Percentiles rank a stretch among this genome's conserved stretches.
These are phyloP conservation scores for Claviceps citrina DNA, from an alignment of 2,329 filamentous ascomycete species.

Conservation along the genomic window DNA sequence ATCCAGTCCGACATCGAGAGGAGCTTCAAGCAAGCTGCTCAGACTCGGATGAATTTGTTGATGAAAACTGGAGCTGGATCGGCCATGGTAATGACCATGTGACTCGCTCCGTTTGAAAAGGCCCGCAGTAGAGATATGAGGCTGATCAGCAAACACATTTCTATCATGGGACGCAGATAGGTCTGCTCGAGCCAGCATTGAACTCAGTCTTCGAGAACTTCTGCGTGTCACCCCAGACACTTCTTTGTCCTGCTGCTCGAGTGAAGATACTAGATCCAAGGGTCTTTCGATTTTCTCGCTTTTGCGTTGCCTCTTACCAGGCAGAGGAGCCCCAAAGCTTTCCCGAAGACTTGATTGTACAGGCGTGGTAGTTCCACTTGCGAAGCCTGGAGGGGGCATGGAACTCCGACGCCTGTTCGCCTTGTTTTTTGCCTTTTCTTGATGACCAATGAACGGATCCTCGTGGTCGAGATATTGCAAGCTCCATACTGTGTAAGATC, in stretches of 20 bases:
- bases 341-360: conserved; percentile 57
- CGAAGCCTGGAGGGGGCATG: conserved; percentile 51
- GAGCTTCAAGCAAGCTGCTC: conserved; percentile 51
- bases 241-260: conserved; percentile 52
- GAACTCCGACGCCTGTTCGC: conserved; percentile 42
- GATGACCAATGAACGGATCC: conserved; percentile 34
- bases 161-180: conserved; percentile 73
- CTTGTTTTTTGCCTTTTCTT: conserved; percentile 30
- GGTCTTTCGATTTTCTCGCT: conserved; percentile 36
- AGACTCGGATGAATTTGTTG: conserved; percentile 35
- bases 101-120: conserved; percentile 55
- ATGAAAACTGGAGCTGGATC: conserved; percentile 26
- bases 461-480: conserved; percentile 61
- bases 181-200: conserved; percentile 73
- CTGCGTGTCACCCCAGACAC: conserved; percentile 37
- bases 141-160: conserved; percentile 59
- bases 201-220: conserved; percentile 71
- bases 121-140: conserved; percentile 23
- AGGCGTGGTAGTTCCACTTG: conserved; percentile 65
- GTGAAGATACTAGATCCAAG: conserved; percentile 49
- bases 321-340: conserved; percentile 50
- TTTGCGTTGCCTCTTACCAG: conserved; percentile 38
- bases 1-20: conserved; percentile 54
- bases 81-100: conserved; percentile 32
- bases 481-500: conserved; percentile 72